A percentile compares a stretch with the other conserved stretches of the same genome.
Conservation (phyloP, 345 rosid genomes). For the Ceriops tagal region DNA sequence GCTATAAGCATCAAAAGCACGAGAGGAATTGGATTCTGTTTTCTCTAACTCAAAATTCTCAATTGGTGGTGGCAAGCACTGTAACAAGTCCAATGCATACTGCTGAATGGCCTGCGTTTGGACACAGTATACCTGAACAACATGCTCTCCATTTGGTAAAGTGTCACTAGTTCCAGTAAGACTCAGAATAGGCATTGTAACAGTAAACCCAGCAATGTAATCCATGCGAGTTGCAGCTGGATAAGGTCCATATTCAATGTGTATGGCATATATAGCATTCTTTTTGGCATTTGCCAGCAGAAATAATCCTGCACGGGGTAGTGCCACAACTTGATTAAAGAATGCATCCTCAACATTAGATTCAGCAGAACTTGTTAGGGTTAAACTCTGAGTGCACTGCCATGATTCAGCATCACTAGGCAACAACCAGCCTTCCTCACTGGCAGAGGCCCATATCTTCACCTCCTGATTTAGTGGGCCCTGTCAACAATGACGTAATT, state of each 20-base stretch:
- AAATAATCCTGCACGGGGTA: constrained; percentile 64
- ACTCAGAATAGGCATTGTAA: constrained; percentile 92
- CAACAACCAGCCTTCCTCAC: constrained; percentile 79
- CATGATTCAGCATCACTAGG: constrained; percentile 61
- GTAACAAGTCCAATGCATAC: constrained; percentile 74
- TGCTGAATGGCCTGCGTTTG: constrained; percentile 94
- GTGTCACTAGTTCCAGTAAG: constrained; percentile 68
- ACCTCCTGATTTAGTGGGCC: constrained; percentile 79
- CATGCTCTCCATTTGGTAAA: constrained; percentile 44
- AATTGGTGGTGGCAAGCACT: constrained; percentile 67
- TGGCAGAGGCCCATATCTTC: constrained; percentile 71
- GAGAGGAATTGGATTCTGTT: constrained; percentile 44
- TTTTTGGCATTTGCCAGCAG: constrained; percentile 85
- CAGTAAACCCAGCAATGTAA: constrained; percentile 77
- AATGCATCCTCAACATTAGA: constrained; percentile 60
- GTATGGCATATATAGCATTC: constrained; percentile 78
- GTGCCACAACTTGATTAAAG: constrained; percentile 76
- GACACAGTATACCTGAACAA: constrained; percentile 78
- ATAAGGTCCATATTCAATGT: constrained; percentile 72
- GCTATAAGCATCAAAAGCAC: constrained; percentile 23
- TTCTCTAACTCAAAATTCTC: constrained; percentile 54
- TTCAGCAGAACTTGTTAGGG: constrained; percentile 61
- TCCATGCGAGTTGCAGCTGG: constrained; percentile 72
- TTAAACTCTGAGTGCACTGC: constrained; percentile 77
- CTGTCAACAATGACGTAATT: constrained; percentile 25